phyloP scores from a whole-genome alignment of 176 grass and related monocot genomes.

The Aegilops longissima region DNA sequence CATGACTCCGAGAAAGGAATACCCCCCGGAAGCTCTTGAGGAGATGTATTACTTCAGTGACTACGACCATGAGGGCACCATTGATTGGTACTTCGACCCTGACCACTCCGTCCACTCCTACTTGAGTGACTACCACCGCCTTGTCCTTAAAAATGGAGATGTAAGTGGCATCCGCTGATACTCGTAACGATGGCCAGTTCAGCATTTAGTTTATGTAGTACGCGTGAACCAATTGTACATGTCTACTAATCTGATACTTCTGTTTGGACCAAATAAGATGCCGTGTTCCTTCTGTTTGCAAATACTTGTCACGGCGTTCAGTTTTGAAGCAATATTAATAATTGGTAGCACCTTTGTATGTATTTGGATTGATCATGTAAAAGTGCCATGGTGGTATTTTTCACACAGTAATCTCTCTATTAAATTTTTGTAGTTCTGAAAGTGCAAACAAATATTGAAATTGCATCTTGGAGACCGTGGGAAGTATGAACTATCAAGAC shows the following conservation, averaged over 20 bases:
- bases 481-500: background rate
- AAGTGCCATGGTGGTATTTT: background rate
- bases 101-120: background rate
- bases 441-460: background rate
- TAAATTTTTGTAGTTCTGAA: background rate
- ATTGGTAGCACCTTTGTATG: background rate
- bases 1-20: background rate
- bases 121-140: background rate
- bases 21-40: background rate
- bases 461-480: background rate
- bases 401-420: background rate
- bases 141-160: conserved; percentile 1
- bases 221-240: background rate
- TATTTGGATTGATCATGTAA: background rate
- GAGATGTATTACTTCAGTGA: background rate
- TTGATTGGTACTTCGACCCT: background rate
- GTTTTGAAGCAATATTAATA: background rate
- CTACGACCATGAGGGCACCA: background rate
- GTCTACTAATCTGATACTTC: background rate
- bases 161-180: background rate
- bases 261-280: background rate
- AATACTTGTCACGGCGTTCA: background rate
- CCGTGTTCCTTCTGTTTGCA: background rate
- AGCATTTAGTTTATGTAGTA: background rate
- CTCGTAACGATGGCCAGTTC: background rate